Evolutionary conservation across 495 filamentous ascomycete genomes (phyloP), one percentile per base, ranked within the genome.

Genomic region (Penicillium herquei): DNA sequence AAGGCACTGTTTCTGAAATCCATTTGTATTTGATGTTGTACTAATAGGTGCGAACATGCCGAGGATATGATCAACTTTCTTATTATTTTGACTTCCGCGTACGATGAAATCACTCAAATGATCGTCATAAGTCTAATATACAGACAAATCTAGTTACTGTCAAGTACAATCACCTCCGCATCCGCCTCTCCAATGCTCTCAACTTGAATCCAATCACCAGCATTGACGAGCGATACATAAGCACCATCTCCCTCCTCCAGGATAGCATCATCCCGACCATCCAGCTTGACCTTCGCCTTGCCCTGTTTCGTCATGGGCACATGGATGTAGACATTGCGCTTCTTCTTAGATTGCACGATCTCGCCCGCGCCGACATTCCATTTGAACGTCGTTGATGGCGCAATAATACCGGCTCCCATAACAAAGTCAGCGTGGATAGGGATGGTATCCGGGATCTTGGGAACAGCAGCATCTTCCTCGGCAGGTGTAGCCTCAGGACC

Each of bases 351-450:
- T 39, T 65, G 61, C 0, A 71, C 75, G 17, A 57, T 65, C 7
- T 70, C 70, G 1, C 69, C 73, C 0, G 69, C 83, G 5, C 87
- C 85, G 16, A 87, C 79, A 57, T 55, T 81, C 84, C 80, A 88
- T 64, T 76, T 82, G 67, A 83, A 90, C 51, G 63, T 73, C 60
- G 61, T 73, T 46, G 65, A 67, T 0, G 76, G 81, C 42, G 65
- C 72, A 48, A 92, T 87, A 39, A 87, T 78, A 12, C 82, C 81
- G 6, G 89, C 89, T 3, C 78, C 83, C 88, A 92, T 90, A 37
- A 87, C 80, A 49, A 92, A 82, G 65, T 92, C 89, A 17, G 88
- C 87, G 66, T 93, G 87, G 34, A 92, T 85, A 9, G 87, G 87
- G 56, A 92, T 92, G 0, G 89, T 86, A 11, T 74, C 80, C 0